Evolutionary conservation across 768 basidiomycete species (phyloP), one percentile per base, ranked within the genome.

Genomic region (Daedaleopsis sinensis): DNA sequence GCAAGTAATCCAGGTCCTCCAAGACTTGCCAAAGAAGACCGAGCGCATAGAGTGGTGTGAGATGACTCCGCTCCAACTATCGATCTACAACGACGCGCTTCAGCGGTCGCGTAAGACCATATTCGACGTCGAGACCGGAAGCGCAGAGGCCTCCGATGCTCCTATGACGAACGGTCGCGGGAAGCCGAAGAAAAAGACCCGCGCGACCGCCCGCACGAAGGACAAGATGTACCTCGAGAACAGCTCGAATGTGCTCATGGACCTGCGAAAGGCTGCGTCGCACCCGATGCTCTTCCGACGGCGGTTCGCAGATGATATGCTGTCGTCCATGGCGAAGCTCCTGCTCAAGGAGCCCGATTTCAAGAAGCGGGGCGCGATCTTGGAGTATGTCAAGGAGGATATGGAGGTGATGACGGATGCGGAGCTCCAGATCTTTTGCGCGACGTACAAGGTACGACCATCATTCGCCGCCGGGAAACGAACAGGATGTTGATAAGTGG

Each of bases 351-450:
- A 98, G 72, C 88, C 91, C 4, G 93, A 96, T 69, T 98, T 94
- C 76, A 90, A 86, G 76, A 91, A 88, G 73, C 85, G 90, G 16
- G 87, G 87, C 0, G 89, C 90, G 9, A 72, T 91, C 47, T 92
- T 87, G 68, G 85, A 95, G 36, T 84, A 88, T 62, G 94, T 99
- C 53, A 93, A 94, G 71, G 97, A 99, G 73, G 97, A 99, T 74
- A 94, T 99, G 91, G 86, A 91, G 67, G 90, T 97, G 19, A 98
- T 98, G 96, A 96, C 94, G 47, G 97, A 99, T 74, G 90, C 94
- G 9, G 97, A 98, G 76, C 79, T 99, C 38, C 94, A 97, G 69
- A 75, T 84, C 44, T 96, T 96, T 71, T 91, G 90, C 69, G 82
- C 83, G 52, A 85, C 86, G 12, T 96, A 96, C 77, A 94, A 92